Evolutionary conservation across 2,329 filamentous ascomycete genomes (phyloP), one percentile per base, ranked within the genome.

Genomic region (Pseudogymnoascus sp.): DNA sequence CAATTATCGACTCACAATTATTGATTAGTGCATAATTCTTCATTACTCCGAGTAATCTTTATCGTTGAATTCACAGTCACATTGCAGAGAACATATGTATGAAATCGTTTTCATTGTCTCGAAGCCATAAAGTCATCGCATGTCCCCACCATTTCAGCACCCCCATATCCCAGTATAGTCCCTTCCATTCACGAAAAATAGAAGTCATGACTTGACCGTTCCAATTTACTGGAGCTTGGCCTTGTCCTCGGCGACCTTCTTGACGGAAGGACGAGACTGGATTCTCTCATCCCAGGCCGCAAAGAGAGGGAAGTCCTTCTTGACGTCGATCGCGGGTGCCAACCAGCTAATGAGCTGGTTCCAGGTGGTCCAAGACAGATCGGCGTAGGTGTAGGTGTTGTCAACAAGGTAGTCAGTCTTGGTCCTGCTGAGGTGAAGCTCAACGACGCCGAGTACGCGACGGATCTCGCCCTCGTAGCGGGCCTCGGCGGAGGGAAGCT

Each of bases 381-480:
- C 76, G 1, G 71, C 76, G 64, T 74, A 77, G 3, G 72, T 74
- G 61, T 50, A 59, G 64, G 74, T 77, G 62, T 74, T 66, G 1
- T 70, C 74, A 14, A 77, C 73, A 6, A 78, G 68, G 47, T 69
- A 77, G 22, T 70, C 65, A 9, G 47, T 54, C 11, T 69, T 68
- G 22, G 66, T 65, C 58, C 70, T 65, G 2, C 39, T 41, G 5
- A 80, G 67, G 60, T 74, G 70, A 3, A 58, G 64, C n/a, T 81
- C 75, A 28, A 81, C 61, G 2, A 81, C 78, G 1, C 67, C 65
- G 0, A 74, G 39, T 11, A 65, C 62, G 8, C 63, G 63, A 3
- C 43, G 25, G n/a, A 77, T 72, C 66, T 81, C 78, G 7, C 73
- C 71, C 18, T 63, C 63, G 67, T 81, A 81, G 11, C 78, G 70